Percentiles rank a stretch among this genome's conserved stretches.
Evolutionary conservation across 2,329 filamentous ascomycete genomes (phyloP).

Genomic region (Talaromyces islandicus): DNA sequence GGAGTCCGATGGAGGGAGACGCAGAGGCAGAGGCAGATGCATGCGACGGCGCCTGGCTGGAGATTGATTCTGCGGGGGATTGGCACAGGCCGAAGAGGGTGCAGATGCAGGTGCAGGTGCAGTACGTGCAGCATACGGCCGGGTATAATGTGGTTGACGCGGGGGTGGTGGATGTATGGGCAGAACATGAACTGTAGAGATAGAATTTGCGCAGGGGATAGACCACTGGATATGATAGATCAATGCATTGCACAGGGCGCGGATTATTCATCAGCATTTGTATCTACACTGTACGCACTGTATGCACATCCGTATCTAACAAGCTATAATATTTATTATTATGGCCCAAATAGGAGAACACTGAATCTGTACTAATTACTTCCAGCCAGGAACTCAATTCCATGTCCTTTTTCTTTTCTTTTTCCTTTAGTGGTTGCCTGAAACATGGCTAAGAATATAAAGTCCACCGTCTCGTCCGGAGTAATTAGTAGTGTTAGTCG

Average conservation of each 20-base stretch:
- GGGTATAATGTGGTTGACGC: background rate
- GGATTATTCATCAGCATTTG: background rate
- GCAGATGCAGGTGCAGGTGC: background rate
- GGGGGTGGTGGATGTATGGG: background rate
- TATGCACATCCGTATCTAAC: too few relatives aligned
- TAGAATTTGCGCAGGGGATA: background rate
- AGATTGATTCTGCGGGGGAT: background rate
- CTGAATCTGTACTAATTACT: background rate
- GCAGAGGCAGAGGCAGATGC: background rate
- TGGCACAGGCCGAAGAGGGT: background rate
- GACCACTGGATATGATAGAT: background rate
- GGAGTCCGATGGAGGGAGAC: background rate
- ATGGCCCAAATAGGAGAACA: too few relatives aligned
- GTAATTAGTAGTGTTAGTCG: background rate
- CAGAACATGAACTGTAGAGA: background rate
- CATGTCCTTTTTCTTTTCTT: too few relatives aligned
- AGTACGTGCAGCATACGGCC: background rate
- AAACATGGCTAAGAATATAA: too few relatives aligned
- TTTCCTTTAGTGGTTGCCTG: too few relatives aligned
- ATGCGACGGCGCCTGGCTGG: background rate
- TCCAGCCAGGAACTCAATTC: background rate
- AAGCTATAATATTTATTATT: too few relatives aligned
- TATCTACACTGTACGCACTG: background rate
- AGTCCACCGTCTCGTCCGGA: too few relatives aligned
- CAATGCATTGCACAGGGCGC: background rate